Base-by-base conservation (phyloP, 768 basidiomycete genomes). In the Sistotremastrum suecicum region DNA sequence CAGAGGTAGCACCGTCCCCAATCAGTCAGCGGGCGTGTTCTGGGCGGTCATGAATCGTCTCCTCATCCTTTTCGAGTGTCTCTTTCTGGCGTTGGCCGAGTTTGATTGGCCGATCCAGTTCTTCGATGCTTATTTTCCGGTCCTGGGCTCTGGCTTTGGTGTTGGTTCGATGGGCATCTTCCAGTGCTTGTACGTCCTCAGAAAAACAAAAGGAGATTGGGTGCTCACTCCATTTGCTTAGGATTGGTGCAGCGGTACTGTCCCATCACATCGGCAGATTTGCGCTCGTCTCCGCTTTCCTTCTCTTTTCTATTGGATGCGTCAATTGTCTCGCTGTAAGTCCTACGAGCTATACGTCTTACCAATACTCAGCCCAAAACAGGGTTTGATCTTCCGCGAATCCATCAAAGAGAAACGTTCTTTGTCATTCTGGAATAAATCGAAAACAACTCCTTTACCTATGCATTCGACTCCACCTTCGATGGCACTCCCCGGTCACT, bases 301-400 rank as follows among this genome's bases (percentile, higher is more conserved):
- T 94, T 68, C 74, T 94, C 50, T 94, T 94, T 67, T 73, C 87
- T 43, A 57, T 94, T 48, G 90, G 89, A n/a, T 89, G 86, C 62
- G 63, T 94, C 46, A 89, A 94, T 66, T 53, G 88, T 53, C 60
- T 89, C 48, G 68, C 50, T 38, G 65, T 60, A 42, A 51, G 56
- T 52, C 7, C 10, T 12, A 12, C 31, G 29, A 5, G 28, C 3
- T 28, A 11, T 39, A 5, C n/a, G 35, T 41, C 7, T 30, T 47
- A 30, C 42, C 5, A 3, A 6, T 9, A 12, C 7, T 11, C 33
- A 29, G 4, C 36, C 11, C 29, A 8, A 8, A 4, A 5, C 34
- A 50, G 40, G 83, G 83, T 37, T 72, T 86, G 52, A 72, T 82
- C 58, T 84, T 78, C 70, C 76, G 78, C 46, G 68, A 72, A 53